Base-by-base conservation (phyloP, 768 basidiomycete genomes). In the Lenzites betulinus region DNA sequence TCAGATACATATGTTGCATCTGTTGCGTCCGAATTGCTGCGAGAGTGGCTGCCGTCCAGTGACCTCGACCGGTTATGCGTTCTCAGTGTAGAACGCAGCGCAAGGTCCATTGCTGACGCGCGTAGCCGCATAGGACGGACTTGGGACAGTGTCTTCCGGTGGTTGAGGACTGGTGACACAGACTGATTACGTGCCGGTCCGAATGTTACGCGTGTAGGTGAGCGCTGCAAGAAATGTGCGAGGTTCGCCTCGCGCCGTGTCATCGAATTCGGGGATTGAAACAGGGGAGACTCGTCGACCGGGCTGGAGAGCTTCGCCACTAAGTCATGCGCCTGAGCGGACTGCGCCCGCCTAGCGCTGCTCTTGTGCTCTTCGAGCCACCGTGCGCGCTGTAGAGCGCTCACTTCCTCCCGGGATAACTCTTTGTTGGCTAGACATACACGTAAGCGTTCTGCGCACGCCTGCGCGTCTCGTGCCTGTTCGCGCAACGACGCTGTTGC, bases 301-400 rank as follows among this genome's bases (percentile, higher is more conserved):
- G 53, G 43, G 22, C 55, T 59, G 23, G 57, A 50, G 20, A 63
- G 55, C 42, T 52, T 47, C 35, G 47, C 48, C 38, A 58, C 6
- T 9, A 56, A 35, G 26, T 30, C 54, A 3, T 51, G 58, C 8
- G 60, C 33, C 2, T 26, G 56, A 7, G 42, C 15, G 16, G 54
- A 43, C 41, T 83, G 74, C 50, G 75, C 65, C 55, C 75, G 71
- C 20, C 75, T 73, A 22, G 70, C 74, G 30, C 63, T 54, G 54
- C 76, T 75, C 57, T 77, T 73, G 61, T 76, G 76, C 64, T 85
- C 83, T 60, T 80, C 79, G 70, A 78, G 73, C 83, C 82, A 84
- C 30, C 80, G 77, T 50, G 82, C 76, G 1, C 75, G 76, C 59
- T 82, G 77, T 41, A 81, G 69, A 9, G 75, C 60, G 58, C 71